Evolutionary conservation across 2,329 filamentous ascomycete species (phyloP).

Genomic region (Epichloe sp.): DNA sequence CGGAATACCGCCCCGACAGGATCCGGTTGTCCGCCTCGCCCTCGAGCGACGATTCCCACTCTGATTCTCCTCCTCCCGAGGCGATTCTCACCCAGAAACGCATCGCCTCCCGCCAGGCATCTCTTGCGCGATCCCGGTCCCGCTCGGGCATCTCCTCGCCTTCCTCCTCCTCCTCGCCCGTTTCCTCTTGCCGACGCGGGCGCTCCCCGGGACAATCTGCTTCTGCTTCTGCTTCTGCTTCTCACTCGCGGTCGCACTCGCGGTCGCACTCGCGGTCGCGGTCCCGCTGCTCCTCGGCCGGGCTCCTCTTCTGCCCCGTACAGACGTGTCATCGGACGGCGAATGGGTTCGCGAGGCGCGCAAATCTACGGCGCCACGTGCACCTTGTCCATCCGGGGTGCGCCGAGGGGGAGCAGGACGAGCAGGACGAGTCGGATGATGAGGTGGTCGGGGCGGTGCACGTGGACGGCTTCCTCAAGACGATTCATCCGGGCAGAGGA

Average conservation of each 20-base stretch:
- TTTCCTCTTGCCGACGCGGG: neutral
- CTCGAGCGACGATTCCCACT: constrained; percentile 9
- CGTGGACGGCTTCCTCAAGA: constrained; percentile 52
- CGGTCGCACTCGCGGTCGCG: constrained; percentile 13
- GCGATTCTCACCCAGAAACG: constrained; percentile 18
- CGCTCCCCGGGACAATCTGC: neutral
- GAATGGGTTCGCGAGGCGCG: constrained; percentile 21
- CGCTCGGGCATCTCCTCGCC: constrained; percentile 12
- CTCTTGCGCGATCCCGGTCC: constrained; percentile 8
- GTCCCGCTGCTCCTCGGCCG: constrained; percentile 17
- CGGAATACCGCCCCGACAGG: constrained; percentile 18
- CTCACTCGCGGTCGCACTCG: neutral
- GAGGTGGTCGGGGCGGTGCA: constrained; percentile 52
- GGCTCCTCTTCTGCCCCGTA: constrained; percentile 25
- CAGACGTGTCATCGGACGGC: constrained; percentile 22
- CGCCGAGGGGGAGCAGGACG: constrained; percentile 19
- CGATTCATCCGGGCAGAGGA: constrained; percentile 34
- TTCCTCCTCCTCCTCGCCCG: neutral
- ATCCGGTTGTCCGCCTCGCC: constrained; percentile 13
- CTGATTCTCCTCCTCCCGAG: constrained; percentile 3
- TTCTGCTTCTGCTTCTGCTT: neutral
- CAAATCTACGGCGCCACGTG: constrained; percentile 26
- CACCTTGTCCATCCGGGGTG: constrained; percentile 24
- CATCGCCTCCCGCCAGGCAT: constrained; percentile 12
- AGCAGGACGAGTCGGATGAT: constrained; percentile 27